These are phyloP conservation scores for Cynanchum wilfordii DNA, from an alignment of 257 asterid genomes.

Conservation along the genomic window DNA sequence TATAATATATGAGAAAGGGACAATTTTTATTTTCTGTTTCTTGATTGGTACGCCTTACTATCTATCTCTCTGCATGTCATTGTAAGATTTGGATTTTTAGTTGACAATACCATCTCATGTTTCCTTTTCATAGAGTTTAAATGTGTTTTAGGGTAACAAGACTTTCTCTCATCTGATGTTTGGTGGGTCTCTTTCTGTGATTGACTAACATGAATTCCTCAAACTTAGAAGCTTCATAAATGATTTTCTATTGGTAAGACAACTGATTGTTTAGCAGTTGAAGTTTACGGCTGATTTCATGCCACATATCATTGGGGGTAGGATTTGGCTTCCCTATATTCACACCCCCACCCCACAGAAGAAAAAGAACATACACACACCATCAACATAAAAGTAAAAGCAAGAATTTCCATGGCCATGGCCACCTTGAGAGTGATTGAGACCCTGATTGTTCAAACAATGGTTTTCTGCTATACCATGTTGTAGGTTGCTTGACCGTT, in stretches of 20 bases:
- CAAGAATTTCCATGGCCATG: background rate
- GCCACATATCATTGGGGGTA: too few relatives aligned
- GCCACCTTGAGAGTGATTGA: background rate
- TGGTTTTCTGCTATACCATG: background rate
- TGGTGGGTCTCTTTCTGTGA: background rate
- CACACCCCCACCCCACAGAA: background rate
- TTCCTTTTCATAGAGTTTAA: background rate
- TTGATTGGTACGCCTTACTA: background rate
- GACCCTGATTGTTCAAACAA: background rate
- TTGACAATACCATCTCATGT: background rate
- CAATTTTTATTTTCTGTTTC: background rate
- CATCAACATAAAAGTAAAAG: background rate
- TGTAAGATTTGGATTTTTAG: background rate
- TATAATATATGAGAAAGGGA: background rate
- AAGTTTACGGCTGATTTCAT: background rate
- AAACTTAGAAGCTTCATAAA: background rate
- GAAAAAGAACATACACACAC: too few relatives aligned
- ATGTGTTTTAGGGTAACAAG: background rate
- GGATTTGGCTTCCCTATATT: too few relatives aligned
- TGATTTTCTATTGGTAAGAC: background rate
- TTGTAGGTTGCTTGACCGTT: constrained; percentile 1
- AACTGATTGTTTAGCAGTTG: background rate
- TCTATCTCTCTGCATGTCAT: background rate
- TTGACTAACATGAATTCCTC: background rate
- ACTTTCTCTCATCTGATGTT: background rate